Conservation (phyloP, 345 rosid species). For the Limnanthes douglasii region DNA sequence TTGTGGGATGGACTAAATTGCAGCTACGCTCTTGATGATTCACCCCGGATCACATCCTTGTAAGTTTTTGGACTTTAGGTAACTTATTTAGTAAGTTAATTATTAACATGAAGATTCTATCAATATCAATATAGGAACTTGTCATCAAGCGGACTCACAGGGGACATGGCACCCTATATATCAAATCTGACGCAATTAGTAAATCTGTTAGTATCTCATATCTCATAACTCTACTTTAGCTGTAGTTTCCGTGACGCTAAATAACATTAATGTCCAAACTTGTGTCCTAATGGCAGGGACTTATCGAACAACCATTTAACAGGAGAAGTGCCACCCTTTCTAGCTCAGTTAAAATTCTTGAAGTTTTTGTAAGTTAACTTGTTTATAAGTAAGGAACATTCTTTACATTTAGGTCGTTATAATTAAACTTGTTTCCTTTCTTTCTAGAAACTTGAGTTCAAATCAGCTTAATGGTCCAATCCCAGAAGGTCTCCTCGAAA, state of each 20-base stretch:
- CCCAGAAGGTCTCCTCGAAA: too few species aligned
- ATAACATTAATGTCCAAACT: background rate
- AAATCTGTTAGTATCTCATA: conserved; percentile 19
- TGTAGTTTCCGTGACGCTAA: too few species aligned
- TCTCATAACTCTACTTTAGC: background rate
- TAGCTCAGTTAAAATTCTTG: conserved; percentile 23
- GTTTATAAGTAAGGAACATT: too few species aligned
- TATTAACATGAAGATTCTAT: background rate
- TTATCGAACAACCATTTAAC: conserved; percentile 35
- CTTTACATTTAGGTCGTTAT: too few species aligned
- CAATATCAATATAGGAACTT: conserved; percentile 10
- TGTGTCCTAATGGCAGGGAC: conserved; percentile 23
- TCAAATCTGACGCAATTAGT: conserved; percentile 15
- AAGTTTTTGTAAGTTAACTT: conserved; percentile 43
- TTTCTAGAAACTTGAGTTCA: too few species aligned
- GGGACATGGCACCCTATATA: conserved; percentile 14
- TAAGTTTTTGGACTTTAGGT: too few species aligned
- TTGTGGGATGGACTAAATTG: conserved; percentile 41
- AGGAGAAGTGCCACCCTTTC: conserved; percentile 30
- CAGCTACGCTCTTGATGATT: conserved; percentile 3
- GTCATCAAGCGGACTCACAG: conserved; percentile 24
- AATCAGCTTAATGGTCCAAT: too few species aligned
- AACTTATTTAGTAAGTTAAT: background rate
- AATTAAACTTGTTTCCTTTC: too few species aligned
- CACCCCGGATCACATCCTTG: conserved; percentile 17